Evolutionary conservation across 2,329 filamentous ascomycete genomes (phyloP).

Genomic region (Diaporthe nobilis): DNA sequence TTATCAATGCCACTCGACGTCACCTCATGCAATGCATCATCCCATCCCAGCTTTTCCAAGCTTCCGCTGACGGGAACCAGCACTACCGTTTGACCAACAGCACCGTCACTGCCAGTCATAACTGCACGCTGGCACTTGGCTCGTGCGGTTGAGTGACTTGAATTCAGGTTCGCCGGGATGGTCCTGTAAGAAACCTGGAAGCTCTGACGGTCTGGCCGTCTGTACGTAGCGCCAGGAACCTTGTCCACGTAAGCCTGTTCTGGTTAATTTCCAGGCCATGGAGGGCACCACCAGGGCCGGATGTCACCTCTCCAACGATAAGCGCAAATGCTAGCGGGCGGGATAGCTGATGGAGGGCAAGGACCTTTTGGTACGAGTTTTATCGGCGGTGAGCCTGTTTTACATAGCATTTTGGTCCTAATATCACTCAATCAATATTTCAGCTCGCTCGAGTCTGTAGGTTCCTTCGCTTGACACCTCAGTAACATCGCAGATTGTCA

Average conservation of each 20-base stretch:
- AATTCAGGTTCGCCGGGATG: slow-evolving; percentile 18
- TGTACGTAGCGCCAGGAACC: slow-evolving; percentile 25
- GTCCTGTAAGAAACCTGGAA: slow-evolving; percentile 15
- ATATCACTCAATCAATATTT: neutral
- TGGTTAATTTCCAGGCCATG: slow-evolving; percentile 4
- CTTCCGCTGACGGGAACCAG: slow-evolving; percentile 21
- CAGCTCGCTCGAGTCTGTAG: neutral
- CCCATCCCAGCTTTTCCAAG: slow-evolving; percentile 28
- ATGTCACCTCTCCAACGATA: slow-evolving; percentile 26
- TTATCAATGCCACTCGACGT: slow-evolving; percentile 23
- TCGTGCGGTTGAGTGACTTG: neutral
- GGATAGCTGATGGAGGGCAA: neutral
- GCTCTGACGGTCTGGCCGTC: slow-evolving; percentile 1
- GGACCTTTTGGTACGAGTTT: neutral
- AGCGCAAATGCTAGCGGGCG: slow-evolving; percentile 18
- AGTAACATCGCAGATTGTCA: neutral
- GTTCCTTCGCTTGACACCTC: neutral
- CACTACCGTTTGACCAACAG: slow-evolving; percentile 29
- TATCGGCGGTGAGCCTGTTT: slow-evolving; percentile 1
- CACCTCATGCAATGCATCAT: slow-evolving; percentile 15
- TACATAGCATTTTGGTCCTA: neutral
- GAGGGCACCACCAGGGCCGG: slow-evolving; percentile 23
- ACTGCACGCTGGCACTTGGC: slow-evolving; percentile 13
- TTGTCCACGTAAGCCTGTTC: slow-evolving; percentile 26
- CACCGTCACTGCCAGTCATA: slow-evolving; percentile 3